Conservation (phyloP, 208 protist species). For the Wallacemonas rigidus region DNA sequence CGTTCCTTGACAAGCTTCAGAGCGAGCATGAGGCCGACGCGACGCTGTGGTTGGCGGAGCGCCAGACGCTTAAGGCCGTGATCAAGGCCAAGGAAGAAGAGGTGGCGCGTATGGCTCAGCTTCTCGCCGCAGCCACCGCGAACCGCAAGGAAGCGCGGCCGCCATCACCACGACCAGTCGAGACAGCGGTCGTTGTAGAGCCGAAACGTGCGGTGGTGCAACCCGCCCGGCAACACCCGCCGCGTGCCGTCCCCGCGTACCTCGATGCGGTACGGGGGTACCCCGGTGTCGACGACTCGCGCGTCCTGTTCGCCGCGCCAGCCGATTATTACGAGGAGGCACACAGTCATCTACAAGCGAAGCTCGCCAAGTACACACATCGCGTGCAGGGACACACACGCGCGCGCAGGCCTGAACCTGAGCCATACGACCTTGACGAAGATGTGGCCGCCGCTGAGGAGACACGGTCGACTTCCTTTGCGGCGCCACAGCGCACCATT, state of each 20-base stretch:
- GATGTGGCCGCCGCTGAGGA: no score
- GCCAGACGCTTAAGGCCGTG: constrained; percentile 32
- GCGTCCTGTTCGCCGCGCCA: not conserved
- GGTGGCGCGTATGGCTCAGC: constrained; percentile 17
- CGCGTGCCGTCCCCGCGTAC: not conserved
- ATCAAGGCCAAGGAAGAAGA: constrained; percentile 30
- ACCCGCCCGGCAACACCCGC: no score
- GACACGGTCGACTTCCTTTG: not conserved
- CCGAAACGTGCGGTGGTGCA: no score
- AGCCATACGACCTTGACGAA: constrained; percentile 5
- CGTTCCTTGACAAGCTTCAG: constrained; percentile 40
- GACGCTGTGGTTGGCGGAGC: constrained; percentile 38
- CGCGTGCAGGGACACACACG: not conserved
- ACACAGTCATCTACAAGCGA: constrained; percentile 6
- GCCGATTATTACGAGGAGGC: constrained; percentile 14
- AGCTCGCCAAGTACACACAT: constrained; percentile 16
- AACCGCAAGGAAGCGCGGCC: not conserved
- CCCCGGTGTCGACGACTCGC: not conserved
- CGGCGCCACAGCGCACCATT: not conserved
- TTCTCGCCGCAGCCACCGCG: constrained; percentile 4
- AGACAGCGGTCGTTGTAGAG: no score
- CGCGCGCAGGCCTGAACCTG: not conserved
- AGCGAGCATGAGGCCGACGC: constrained; percentile 35
- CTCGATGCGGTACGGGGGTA: constrained; percentile 5
- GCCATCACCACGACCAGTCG: no score